These are phyloP conservation scores for Venturia aucupariae DNA, from an alignment of 2,329 filamentous ascomycete genomes.

Conservation along the genomic window DNA sequence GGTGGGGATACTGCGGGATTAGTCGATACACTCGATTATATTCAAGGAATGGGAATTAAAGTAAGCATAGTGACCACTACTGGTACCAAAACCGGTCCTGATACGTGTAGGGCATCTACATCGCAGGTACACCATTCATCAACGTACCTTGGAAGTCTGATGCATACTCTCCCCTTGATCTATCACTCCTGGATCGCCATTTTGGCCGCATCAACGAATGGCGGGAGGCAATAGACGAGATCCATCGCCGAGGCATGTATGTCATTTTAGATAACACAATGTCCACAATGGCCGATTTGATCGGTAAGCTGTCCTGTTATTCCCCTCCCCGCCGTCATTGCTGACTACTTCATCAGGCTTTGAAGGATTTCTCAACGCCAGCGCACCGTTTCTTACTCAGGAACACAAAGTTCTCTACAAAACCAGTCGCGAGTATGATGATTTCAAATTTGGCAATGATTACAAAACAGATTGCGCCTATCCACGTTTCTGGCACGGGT, in stretches of 20 bases:
- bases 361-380: slow-evolving; percentile 48
- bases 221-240: slow-evolving; percentile 47
- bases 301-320: slow-evolving; percentile 22
- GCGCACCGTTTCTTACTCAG: slow-evolving; percentile 42
- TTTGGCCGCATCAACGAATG: slow-evolving; percentile 49
- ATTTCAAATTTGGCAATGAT: slow-evolving; percentile 44
- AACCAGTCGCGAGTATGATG: slow-evolving; percentile 42
- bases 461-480: slow-evolving; percentile 48
- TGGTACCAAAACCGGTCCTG: background rate
- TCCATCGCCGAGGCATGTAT: slow-evolving; percentile 53
- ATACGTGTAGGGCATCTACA: slow-evolving; percentile 30
- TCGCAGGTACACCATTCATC: slow-evolving; percentile 53
- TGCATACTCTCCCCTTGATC: slow-evolving; percentile 46
- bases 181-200: slow-evolving; percentile 52
- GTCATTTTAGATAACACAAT: slow-evolving; percentile 38
- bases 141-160: slow-evolving; percentile 55
- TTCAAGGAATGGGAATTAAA: slow-evolving; percentile 55
- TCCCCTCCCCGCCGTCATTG: background rate
- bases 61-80: slow-evolving; percentile 21
- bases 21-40: slow-evolving; percentile 50
- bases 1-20: slow-evolving; percentile 51
- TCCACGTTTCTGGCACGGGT: slow-evolving; percentile 53
- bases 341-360: slow-evolving; percentile 34
- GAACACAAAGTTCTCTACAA: slow-evolving; percentile 53
- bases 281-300: slow-evolving; percentile 46